Evolutionary conservation across 805 yeast species (phyloP), one percentile per base, ranked within the genome.

Genomic region (Wickerhamiella cacticola): DNA sequence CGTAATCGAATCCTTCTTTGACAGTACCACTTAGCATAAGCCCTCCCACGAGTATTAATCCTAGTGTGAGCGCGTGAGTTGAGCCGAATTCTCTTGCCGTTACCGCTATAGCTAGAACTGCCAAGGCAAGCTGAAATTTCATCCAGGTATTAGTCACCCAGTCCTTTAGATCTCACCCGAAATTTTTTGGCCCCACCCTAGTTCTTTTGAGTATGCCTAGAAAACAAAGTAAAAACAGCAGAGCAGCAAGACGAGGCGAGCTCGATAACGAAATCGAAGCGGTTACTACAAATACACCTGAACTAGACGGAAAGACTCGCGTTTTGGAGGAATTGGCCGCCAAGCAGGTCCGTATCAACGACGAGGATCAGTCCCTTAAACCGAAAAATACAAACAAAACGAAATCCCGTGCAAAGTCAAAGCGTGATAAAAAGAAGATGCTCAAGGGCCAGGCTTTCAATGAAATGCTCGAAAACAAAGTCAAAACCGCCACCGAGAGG

Each of bases 1-100:
- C 64, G 52, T 57, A 49, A 45, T 62, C 65, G 24, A 63, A 54
- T 18, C 65, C 63, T 13, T 64, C 66, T 39, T 56, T 53, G 23
- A 63, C 40, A 13, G 62, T 58, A 38, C 63, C 65, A 15, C 59
- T 47, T 40, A 63, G 54, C 64, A 63, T 62, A 23, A 46, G n/a
- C 15, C 52, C 44, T n/a, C 40, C 38, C 15, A 43, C 23, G 12
- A 43, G 46, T 23, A 43, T n/a, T 31, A 43, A 33, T 21, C 40
- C 46, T 23, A 39, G 29, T 22, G 38, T 34, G 29, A 43, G 25
- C 19, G 38, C 46, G 46, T 33, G 33, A 35, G 15, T 43, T 7
- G 18, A 52, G 16, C 12, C 54, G 8, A 18, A 51, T 29, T 23
- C 33, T 41, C 26, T 40, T 45, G 40, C 35, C 16, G 35, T 38